These are phyloP conservation scores for Sodiomyces alkalinus DNA, from an alignment of 2,329 filamentous ascomycete species.

Conservation along the genomic window DNA sequence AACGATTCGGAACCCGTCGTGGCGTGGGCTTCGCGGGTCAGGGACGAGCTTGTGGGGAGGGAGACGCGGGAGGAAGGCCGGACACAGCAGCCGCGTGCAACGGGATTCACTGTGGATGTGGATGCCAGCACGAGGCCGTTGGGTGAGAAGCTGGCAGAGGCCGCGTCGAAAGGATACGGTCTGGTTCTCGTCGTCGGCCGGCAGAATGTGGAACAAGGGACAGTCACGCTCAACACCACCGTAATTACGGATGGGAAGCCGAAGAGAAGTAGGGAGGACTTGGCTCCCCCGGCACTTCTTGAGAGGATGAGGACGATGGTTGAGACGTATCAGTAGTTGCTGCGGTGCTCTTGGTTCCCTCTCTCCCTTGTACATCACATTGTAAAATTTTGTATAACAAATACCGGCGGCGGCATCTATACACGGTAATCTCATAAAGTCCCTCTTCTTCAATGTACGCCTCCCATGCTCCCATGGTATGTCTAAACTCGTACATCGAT, in stretches of 20 bases:
- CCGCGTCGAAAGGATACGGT: slow-evolving; percentile 57
- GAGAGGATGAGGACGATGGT: slow-evolving; percentile 28
- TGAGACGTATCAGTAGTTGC: slow-evolving; percentile 28
- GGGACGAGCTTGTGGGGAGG: slow-evolving; percentile 34
- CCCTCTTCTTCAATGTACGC: not conserved
- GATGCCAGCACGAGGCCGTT: slow-evolving; percentile 49
- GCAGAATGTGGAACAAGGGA: slow-evolving; percentile 41
- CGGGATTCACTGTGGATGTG: slow-evolving; percentile 51
- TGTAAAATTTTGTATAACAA: too few relatives aligned
- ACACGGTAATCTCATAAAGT: too few relatives aligned
- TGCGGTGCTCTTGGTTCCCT: slow-evolving; percentile 1
- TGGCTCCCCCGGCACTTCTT: slow-evolving; percentile 29
- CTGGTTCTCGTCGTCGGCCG: slow-evolving; percentile 60
- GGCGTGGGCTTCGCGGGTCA: slow-evolving; percentile 28
- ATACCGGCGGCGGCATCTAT: too few relatives aligned
- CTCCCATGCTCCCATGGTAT: too few relatives aligned
- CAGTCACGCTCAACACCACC: slow-evolving; percentile 33
- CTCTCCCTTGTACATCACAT: slow-evolving; percentile 3
- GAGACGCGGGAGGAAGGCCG: not conserved
- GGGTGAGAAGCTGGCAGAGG: slow-evolving; percentile 55
- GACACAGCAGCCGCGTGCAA: slow-evolving; percentile 28
- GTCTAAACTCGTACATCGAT: too few relatives aligned
- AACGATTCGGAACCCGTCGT: slow-evolving; percentile 44
- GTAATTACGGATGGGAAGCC: too few relatives aligned
- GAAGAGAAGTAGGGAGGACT: slow-evolving; percentile 17